Evolutionary conservation across 2,329 filamentous ascomycete species (phyloP), one percentile per base, ranked within the genome.

Genomic region (Trichoderma citrinoviride): DNA sequence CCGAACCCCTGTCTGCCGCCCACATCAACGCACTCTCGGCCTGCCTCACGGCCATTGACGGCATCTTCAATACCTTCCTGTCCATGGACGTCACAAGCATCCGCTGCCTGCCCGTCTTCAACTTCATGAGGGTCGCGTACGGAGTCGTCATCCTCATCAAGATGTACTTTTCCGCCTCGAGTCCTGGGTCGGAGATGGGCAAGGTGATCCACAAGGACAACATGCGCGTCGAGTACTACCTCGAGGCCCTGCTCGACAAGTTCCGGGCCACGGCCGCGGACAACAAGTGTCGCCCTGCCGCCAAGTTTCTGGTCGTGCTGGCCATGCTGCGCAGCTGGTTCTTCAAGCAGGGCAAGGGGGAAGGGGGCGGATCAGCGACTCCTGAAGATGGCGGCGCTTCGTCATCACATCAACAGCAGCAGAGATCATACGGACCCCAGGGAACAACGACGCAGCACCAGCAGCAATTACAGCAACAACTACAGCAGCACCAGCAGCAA

Each of bases 301-400:
- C 82, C 56, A 92, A 91, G 74, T 93, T 93, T 68, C 79, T 90
- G 2, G 81, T 91, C 65, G 87, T 92, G 6, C 77, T 93, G 10
- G 79, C 83, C 56, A 89, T 92, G 87, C 77, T 93, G 27, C 85
- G 85, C 47, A 84, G 82, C 27, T 92, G 90, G 89, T 91, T 90
- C 73, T 74, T 84, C 71, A 80, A 86, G 68, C 81, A 84, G 65
- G 76, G 74, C 58, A 77, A 78, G 64, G 69, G 66, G 15, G 65
- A 47, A 65, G 67, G 63, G 3, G 19, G 56, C 25, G 52, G 19
- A 14, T 3, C 41, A 12, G 47, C 19, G 8, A 23, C 58, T 50
- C n/a, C 58, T 8, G 64, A 50, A 15, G 64, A 55, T 17, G 58
- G 58, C 7, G 33, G 23, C 6, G 41, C 46, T 44, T 37, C 54